Conservation (phyloP, 225 moss, liverwort and hornwort genomes). For the Physcomitrium patens region DNA sequence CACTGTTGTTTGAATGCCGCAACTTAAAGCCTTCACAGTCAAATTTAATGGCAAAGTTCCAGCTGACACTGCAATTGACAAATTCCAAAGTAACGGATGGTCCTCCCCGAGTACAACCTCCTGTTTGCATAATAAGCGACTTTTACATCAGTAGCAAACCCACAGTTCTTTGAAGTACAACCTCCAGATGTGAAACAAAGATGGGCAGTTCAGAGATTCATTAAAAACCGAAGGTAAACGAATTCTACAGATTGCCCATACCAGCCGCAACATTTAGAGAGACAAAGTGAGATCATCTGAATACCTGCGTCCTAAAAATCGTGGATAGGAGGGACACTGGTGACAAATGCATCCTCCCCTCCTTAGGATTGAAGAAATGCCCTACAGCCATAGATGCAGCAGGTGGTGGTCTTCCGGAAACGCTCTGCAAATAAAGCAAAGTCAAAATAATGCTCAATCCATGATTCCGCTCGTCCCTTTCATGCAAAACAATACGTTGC, state of each 20-base stretch:
- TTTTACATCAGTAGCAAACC: constrained; percentile 17
- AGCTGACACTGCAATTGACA: constrained; percentile 73
- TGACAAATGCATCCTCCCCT: constrained; percentile 78
- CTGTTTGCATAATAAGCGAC: constrained; percentile 50
- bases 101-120: constrained; percentile 59
- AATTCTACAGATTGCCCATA: constrained; percentile 17
- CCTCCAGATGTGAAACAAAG: constrained; percentile 23
- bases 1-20: constrained; percentile 72
- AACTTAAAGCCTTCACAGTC: constrained; percentile 65
- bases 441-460: constrained; percentile 25
- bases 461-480: constrained; percentile 24
- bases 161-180: neutral
- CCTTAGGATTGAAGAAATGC: constrained; percentile 85
- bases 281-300: constrained; percentile 5
- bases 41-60: constrained; percentile 75
- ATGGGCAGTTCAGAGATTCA: constrained; percentile 10
- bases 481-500: constrained; percentile 11
- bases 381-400: constrained; percentile 99
- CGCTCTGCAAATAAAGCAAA: constrained; percentile 56
- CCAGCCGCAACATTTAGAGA: constrained; percentile 26
- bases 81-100: constrained; percentile 72
- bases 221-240: constrained; percentile 22
- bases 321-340: constrained; percentile 79
- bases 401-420: constrained; percentile 93
- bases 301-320: constrained; percentile 79